Conservation (phyloP, 2,329 filamentous ascomycete species). For the Coniella vitis region DNA sequence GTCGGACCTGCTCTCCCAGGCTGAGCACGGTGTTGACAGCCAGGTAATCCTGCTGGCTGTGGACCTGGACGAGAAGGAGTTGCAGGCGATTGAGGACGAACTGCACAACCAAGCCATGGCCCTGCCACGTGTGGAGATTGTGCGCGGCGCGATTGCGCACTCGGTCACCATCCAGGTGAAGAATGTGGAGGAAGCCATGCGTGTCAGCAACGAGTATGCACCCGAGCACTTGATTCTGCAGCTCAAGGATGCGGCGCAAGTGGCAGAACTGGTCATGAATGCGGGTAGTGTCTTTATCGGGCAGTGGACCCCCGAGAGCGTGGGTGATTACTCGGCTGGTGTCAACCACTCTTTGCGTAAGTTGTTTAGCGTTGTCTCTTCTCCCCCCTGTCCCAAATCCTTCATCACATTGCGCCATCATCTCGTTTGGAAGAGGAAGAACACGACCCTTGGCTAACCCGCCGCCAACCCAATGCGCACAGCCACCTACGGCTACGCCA, state of each 20-base stretch:
- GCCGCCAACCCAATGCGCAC: neutral
- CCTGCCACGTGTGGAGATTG: constrained; percentile 86
- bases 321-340: constrained; percentile 95
- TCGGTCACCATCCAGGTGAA: constrained; percentile 78
- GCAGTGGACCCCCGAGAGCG: constrained; percentile 93
- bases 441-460: constrained; percentile 10
- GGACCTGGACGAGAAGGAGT: constrained; percentile 63
- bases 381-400: too few relatives aligned
- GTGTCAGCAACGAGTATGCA: constrained; percentile 86
- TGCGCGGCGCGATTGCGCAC: constrained; percentile 82
- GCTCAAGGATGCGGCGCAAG: constrained; percentile 65
- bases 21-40: constrained; percentile 92
- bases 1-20: constrained; percentile 88
- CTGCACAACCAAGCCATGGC: constrained; percentile 81
- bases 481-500: constrained; percentile 97
- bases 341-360: constrained; percentile 96
- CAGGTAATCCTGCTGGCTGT: constrained; percentile 90
- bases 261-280: constrained; percentile 77
- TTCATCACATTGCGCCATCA: too few relatives aligned
- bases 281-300: constrained; percentile 95
- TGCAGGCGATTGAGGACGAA: constrained; percentile 84
- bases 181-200: constrained; percentile 66
- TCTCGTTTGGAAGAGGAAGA: neutral
- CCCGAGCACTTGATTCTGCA: constrained; percentile 96
- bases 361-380: too few relatives aligned